These are phyloP conservation scores for Tubosaeta sp. DNA, from an alignment of 768 basidiomycete species.

Conservation along the genomic window DNA sequence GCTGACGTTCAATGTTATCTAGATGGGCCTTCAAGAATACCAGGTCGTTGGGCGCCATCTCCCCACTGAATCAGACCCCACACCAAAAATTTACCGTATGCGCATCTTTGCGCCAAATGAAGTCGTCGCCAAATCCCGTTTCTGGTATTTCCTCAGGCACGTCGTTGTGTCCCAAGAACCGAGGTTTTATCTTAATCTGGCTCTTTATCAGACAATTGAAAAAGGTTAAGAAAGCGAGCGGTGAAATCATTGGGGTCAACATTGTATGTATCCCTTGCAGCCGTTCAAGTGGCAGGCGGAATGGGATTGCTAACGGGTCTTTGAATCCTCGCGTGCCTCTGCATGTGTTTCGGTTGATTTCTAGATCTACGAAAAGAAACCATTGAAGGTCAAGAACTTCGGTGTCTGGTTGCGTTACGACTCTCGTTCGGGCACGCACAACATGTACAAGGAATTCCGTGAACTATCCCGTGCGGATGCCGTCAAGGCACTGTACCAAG, in stretches of 20 bases:
- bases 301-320: constrained; percentile 52
- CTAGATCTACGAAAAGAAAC: constrained; percentile 98
- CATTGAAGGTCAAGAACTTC: constrained; percentile 99
- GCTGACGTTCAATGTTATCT: constrained; percentile 11
- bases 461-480: constrained; percentile 93
- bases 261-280: constrained; percentile 77
- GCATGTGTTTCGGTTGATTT: constrained; percentile 3
- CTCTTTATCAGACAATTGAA: constrained; percentile 71
- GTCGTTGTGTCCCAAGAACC: constrained; percentile 17
- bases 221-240: constrained; percentile 99
- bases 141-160: constrained; percentile 98
- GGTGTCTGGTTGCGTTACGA: constrained; percentile 99
- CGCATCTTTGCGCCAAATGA: constrained; percentile 99
- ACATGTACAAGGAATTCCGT: constrained; percentile 99
- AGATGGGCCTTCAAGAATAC: constrained; percentile 87
- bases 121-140: constrained; percentile 97
- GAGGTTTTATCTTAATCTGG: neutral
- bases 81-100: constrained; percentile 99
- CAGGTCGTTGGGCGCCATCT: constrained; percentile 98
- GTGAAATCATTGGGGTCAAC: constrained; percentile 98
- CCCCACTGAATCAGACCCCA: constrained; percentile 89
- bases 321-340: constrained; percentile 6
- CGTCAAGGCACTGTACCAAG: constrained; percentile 96
- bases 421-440: constrained; percentile 99
- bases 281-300: constrained; percentile 89